Evolutionary conservation across 2,329 filamentous ascomycete genomes (phyloP).

Genomic region (Aureobasidium sp.): DNA sequence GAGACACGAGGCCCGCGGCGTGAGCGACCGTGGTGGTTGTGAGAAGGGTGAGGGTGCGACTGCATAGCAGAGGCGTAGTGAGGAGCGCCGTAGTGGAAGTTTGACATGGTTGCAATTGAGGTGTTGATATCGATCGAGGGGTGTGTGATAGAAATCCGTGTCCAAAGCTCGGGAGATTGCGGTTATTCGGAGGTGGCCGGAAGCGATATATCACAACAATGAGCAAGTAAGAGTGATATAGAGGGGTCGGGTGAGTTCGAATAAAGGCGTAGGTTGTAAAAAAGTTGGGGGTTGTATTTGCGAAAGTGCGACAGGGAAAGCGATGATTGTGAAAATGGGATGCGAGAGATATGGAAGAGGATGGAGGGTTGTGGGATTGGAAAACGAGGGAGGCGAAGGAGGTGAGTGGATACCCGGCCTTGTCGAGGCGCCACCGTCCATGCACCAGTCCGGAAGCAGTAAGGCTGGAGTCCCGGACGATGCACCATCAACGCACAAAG

Average conservation of each 20-base stretch:
- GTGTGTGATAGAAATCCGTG: conserved; percentile 15
- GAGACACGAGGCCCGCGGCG: conserved; percentile 76
- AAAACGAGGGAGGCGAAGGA: conserved; percentile 6
- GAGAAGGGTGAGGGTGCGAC: conserved; percentile 51
- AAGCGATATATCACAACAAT: conserved; percentile 18
- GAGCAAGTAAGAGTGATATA: conserved; percentile 2
- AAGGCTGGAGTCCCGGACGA: neutral
- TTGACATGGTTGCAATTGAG: conserved; percentile 36
- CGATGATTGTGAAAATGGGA: conserved; percentile 4
- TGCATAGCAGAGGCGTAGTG: conserved; percentile 44
- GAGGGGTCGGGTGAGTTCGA: neutral
- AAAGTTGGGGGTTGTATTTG: neutral
- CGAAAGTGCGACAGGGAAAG: conserved; percentile 7
- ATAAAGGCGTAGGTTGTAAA: conserved; percentile 7
- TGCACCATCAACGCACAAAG: conserved; percentile 9
- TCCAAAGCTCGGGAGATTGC: conserved; percentile 16
- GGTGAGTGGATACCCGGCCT: neutral
- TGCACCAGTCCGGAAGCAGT: neutral
- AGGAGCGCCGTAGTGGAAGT: conserved; percentile 43
- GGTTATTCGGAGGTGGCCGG: conserved; percentile 18
- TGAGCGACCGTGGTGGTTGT: conserved; percentile 79
- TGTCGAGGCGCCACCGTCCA: neutral
- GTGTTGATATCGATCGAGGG: conserved; percentile 8
- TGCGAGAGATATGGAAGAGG: conserved; percentile 13
- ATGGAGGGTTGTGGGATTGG: conserved; percentile 3